phyloP scores from a whole-genome alignment of 805 yeast species.

The Zygosaccharomyces lentus region DNA sequence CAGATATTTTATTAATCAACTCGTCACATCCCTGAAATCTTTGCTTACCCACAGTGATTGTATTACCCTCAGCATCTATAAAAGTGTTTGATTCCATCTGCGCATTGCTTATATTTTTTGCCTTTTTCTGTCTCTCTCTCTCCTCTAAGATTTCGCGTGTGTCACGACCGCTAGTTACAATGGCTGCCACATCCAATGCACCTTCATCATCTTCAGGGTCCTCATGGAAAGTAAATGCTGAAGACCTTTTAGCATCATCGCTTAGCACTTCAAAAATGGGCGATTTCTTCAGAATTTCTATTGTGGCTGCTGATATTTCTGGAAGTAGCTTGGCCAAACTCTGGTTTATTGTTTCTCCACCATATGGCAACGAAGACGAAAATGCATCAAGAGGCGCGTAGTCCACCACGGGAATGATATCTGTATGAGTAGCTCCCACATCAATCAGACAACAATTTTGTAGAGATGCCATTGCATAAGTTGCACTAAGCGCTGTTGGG shows the following conservation, averaged over 20 bases:
- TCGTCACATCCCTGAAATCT: conserved; percentile 75
- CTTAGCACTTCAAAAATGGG: conserved; percentile 73
- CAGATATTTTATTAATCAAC: conserved; percentile 53
- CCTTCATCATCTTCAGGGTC: conserved; percentile 55
- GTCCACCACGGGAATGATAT: conserved; percentile 75
- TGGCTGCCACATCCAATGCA: conserved; percentile 80
- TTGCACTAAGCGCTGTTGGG: conserved; percentile 62
- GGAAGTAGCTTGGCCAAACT: conserved; percentile 55
- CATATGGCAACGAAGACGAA: conserved; percentile 44
- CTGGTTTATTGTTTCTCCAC: conserved; percentile 63
- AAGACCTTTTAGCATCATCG: conserved; percentile 57
- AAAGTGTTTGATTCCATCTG: conserved; percentile 74
- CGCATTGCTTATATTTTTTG: conserved; percentile 46
- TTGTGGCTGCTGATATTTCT: conserved; percentile 48
- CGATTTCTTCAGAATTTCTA: conserved; percentile 71
- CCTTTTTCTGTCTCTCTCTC: conserved; percentile 45
- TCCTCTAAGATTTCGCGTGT: conserved; percentile 67
- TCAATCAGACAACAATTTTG: conserved; percentile 73
- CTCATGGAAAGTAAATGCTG: conserved; percentile 58
- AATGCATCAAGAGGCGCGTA: conserved; percentile 60
- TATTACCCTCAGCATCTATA: conserved; percentile 52
- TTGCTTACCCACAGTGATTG: conserved; percentile 77
- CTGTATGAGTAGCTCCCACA: conserved; percentile 71
- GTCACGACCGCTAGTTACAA: conserved; percentile 68
- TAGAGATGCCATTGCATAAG: conserved; percentile 67